Evolutionary conservation across 2,329 filamentous ascomycete genomes (phyloP).

Genomic region (Coniochaeta sp.): DNA sequence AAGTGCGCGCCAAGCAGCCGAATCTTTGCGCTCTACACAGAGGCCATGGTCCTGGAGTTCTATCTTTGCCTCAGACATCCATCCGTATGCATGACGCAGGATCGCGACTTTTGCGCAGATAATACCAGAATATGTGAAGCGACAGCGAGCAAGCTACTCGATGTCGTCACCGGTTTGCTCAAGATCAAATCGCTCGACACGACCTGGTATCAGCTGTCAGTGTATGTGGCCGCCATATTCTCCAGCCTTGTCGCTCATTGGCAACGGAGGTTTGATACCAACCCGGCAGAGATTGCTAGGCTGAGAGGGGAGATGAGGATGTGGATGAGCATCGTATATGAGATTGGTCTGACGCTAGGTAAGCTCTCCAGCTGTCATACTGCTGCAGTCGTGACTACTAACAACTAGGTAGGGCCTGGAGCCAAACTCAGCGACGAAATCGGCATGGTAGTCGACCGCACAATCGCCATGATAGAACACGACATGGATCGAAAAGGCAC

Average conservation of each 20-base stretch:
- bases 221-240: constrained; percentile 68
- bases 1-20: constrained; percentile 31
- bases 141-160: constrained; percentile 56
- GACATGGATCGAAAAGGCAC: constrained; percentile 33
- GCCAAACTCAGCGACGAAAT: constrained; percentile 36
- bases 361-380: too few relatives aligned
- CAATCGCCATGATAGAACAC: constrained; percentile 43
- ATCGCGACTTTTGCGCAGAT: constrained; percentile 49
- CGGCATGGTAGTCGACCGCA: constrained; percentile 40
- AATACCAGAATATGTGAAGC: constrained; percentile 61
- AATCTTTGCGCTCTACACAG: constrained; percentile 46
- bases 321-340: constrained; percentile 62
- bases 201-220: constrained; percentile 68
- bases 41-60: constrained; percentile 49
- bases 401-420: constrained; percentile 30
- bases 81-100: constrained; percentile 48
- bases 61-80: constrained; percentile 55
- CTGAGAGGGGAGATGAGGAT: constrained; percentile 60
- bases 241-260: constrained; percentile 64
- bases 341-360: constrained; percentile 62
- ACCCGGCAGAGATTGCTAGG: constrained; percentile 47
- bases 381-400: background rate
- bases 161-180: constrained; percentile 50
- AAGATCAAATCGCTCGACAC: constrained; percentile 64
- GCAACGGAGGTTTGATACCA: constrained; percentile 56